Evolutionary conservation across 2,329 filamentous ascomycete genomes (phyloP), one percentile per base, ranked within the genome.

Genomic region (Neonectria coccinea): DNA sequence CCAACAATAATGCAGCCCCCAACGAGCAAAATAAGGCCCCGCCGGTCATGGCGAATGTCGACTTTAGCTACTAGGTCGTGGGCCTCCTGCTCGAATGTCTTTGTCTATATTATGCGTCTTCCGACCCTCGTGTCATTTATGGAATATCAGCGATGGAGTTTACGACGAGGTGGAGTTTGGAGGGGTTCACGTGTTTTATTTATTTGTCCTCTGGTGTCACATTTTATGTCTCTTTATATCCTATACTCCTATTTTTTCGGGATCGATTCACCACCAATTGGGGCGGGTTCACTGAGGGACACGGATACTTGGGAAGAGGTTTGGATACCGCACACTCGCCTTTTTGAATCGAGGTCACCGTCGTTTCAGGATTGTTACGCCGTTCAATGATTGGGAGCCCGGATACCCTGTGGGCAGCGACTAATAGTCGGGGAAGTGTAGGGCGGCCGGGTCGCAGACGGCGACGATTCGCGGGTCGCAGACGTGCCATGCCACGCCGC

Each of bases 31-130:
- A 83, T 81, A 79, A 83, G 66, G 70, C 74, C 20, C 70, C 86
- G 70, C 81, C 85, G 42, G 81, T 85, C 66, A 80, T 90, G 79
- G 87, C 85, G 64, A 83, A 86, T 74, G 85, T 90, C 70, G 87
- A 90, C 77, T 86, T 90, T 67, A 88, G 84, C 76, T 89, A 89
- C 72, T 90, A 80, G 85, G 65, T 62, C 61, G 20, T 20, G 36
- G 39, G 56, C 50, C 59, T 54, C 31, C 50, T 36, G 52, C 27
- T 60, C 59, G 62, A 58, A 55, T 70, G 51, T 66, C 65, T 70
- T 72, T 73, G 68, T 75, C 67, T 75, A 73, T 70, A 71, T 67
- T 67, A 69, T 65, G 57, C 70, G 62, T 68, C 56, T 69, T 73
- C 67, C 65, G 59, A 63, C 61, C 67, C 60, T 72, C 58, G 71